Conservation (phyloP, 257 asterid genomes). For the Eucommia ulmoides region DNA sequence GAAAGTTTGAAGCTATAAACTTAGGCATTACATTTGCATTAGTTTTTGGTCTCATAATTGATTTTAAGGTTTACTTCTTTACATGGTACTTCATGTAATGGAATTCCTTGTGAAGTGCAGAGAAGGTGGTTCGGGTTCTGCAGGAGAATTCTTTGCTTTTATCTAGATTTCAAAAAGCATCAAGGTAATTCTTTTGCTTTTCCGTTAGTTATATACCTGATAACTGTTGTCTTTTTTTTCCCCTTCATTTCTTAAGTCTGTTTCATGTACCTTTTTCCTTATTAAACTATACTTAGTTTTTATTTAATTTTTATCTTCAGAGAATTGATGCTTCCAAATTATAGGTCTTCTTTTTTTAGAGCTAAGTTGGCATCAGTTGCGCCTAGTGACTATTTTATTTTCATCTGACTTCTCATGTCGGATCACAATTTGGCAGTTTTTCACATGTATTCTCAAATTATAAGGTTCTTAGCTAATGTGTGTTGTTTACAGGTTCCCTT, state of each 20-base stretch:
- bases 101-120: slow-evolving; percentile 61
- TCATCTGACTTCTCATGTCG: neutral
- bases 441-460: neutral
- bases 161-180: slow-evolving; percentile 69
- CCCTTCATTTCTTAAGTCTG: neutral
- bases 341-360: too few relatives aligned
- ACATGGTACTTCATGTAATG: slow-evolving; percentile 50
- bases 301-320: neutral
- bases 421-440: neutral
- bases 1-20: too few relatives aligned
- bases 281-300: neutral
- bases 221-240: neutral
- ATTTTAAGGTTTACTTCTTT: neutral
- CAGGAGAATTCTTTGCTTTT: slow-evolving; percentile 50
- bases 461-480: neutral
- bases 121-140: slow-evolving; percentile 61
- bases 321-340: too few relatives aligned
- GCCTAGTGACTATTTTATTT: neutral
- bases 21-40: too few relatives aligned
- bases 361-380: too few relatives aligned
- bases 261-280: neutral
- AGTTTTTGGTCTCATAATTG: too few relatives aligned
- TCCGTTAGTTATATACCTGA: slow-evolving; percentile 1
- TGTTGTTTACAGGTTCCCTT: too few relatives aligned
- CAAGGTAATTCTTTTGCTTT: slow-evolving; percentile 33